A percentile compares a stretch with the other conserved stretches of the same genome.
phyloP scores from a whole-genome alignment of 2,329 filamentous ascomycete genomes.

The Cryoendolithus antarcticus region DNA sequence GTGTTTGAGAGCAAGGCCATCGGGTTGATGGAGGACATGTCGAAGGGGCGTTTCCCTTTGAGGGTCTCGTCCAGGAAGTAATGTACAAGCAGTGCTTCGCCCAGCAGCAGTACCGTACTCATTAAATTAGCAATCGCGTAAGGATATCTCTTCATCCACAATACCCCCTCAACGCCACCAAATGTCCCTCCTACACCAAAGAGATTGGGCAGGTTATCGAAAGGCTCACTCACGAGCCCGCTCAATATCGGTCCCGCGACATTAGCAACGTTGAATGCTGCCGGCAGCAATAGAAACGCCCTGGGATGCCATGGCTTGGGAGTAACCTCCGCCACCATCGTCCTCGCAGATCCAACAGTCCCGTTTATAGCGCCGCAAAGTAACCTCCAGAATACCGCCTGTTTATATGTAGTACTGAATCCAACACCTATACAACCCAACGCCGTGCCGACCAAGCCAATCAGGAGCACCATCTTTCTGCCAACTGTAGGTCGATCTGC shows the following conservation, averaged over 20 bases:
- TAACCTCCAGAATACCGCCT: slow-evolving; percentile 30
- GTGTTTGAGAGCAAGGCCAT: slow-evolving; percentile 10
- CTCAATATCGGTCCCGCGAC: slow-evolving; percentile 41
- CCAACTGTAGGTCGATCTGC: slow-evolving; percentile 34
- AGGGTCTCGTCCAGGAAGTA: slow-evolving; percentile 47
- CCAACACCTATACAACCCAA: slow-evolving; percentile 28
- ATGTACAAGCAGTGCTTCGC: slow-evolving; percentile 42
- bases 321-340: slow-evolving; percentile 30
- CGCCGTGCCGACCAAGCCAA: slow-evolving; percentile 28
- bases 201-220: slow-evolving; percentile 40
- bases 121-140: slow-evolving; percentile 52
- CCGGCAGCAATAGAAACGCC: slow-evolving; percentile 28
- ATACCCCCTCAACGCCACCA: slow-evolving; percentile 40
- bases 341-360: slow-evolving; percentile 29
- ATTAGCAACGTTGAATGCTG: slow-evolving; percentile 31
- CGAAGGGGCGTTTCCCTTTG: slow-evolving; percentile 17
- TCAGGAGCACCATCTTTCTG: slow-evolving; percentile 28
- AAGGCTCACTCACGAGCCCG: slow-evolving; percentile 50
- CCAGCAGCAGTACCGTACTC: slow-evolving; percentile 44
- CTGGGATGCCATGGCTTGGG: slow-evolving; percentile 29
- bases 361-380: slow-evolving; percentile 30
- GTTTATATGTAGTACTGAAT: slow-evolving; percentile 26
- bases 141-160: slow-evolving; percentile 50
- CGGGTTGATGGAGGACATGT: slow-evolving; percentile 11
- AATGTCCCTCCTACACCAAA: slow-evolving; percentile 47